phyloP scores from a whole-genome alignment of 208 protist genomes.

The Crithidia thermophila region DNA sequence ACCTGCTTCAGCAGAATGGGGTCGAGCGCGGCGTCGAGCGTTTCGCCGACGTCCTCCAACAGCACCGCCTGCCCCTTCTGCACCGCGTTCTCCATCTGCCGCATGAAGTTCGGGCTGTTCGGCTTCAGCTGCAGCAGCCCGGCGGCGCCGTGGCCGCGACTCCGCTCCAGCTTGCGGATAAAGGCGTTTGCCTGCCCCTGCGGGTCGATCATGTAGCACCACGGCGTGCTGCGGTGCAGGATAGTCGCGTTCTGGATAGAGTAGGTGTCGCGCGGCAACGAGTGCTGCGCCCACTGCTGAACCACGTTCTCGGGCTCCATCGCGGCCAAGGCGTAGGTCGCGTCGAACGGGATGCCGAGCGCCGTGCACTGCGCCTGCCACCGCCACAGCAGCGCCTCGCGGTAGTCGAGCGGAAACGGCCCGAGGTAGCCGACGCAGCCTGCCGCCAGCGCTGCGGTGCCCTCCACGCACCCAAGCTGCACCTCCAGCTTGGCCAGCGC shows the following conservation, averaged over 20 bases:
- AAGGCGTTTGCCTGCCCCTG: constrained; percentile 96
- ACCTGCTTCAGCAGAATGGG: constrained; percentile 94
- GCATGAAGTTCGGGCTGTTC: constrained; percentile 91
- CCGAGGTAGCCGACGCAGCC: constrained; percentile 92
- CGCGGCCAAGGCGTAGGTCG: constrained; percentile 79
- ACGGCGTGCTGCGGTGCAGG: constrained; percentile 78
- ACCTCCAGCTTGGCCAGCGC: constrained; percentile 66
- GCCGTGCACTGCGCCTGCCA: constrained; percentile 72
- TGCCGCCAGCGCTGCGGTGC: constrained; percentile 82
- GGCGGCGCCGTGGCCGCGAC: constrained; percentile 52
- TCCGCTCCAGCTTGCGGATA: constrained; percentile 89
- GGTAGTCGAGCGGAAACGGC: constrained; percentile 85
- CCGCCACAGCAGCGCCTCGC: constrained; percentile 54
- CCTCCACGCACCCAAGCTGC: constrained; percentile 65
- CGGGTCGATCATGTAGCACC: constrained; percentile 94
- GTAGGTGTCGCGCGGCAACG: constrained; percentile 94
- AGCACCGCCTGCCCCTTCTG: constrained; percentile 95
- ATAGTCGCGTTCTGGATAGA: constrained; percentile 93
- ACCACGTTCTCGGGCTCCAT: constrained; percentile 91
- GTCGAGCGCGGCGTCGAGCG: constrained; percentile 95
- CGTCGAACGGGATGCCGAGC: constrained; percentile 64
- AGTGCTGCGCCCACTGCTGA: constrained; percentile 93
- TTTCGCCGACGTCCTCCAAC: constrained; percentile 95
- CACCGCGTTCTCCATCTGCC: constrained; percentile 93
- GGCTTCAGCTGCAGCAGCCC: constrained; percentile 92